phyloP scores from a whole-genome alignment of 148 eudicot genomes.

The Rhododendron simsii region DNA sequence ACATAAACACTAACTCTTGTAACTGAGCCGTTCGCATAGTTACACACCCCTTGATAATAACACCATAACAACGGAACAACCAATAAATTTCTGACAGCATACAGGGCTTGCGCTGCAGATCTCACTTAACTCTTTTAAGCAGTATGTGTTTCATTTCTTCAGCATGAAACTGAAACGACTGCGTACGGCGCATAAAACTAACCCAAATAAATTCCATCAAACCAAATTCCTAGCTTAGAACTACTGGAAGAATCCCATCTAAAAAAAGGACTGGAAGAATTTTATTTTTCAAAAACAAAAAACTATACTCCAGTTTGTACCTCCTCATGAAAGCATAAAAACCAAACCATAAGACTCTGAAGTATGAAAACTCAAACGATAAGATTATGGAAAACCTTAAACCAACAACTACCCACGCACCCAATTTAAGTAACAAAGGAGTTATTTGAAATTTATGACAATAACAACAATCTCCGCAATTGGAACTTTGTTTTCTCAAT shows the following conservation, averaged over 20 bases:
- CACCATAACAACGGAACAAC: background rate
- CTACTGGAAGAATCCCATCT: too few species aligned
- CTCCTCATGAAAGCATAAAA: background rate
- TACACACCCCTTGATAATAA: background rate
- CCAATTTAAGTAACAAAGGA: background rate
- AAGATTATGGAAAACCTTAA: background rate
- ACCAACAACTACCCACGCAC: background rate
- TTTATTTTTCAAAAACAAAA: background rate
- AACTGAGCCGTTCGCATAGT: too few species aligned
- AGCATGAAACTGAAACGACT: background rate
- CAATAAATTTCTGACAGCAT: too few species aligned
- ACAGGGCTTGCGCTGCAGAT: background rate
- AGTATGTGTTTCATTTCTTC: background rate
- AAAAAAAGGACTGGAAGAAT: background rate
- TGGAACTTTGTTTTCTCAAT: background rate
- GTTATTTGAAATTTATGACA: too few species aligned
- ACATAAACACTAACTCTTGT: background rate
- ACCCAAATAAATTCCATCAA: background rate
- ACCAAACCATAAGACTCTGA: background rate
- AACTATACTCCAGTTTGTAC: background rate
- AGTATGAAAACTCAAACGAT: background rate
- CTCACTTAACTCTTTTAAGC: background rate
- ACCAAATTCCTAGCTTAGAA: background rate
- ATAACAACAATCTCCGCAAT: too few species aligned
- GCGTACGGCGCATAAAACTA: background rate